phyloP scores from a whole-genome alignment of 148 eudicot genomes.

The Vaccinium myrtillus region DNA sequence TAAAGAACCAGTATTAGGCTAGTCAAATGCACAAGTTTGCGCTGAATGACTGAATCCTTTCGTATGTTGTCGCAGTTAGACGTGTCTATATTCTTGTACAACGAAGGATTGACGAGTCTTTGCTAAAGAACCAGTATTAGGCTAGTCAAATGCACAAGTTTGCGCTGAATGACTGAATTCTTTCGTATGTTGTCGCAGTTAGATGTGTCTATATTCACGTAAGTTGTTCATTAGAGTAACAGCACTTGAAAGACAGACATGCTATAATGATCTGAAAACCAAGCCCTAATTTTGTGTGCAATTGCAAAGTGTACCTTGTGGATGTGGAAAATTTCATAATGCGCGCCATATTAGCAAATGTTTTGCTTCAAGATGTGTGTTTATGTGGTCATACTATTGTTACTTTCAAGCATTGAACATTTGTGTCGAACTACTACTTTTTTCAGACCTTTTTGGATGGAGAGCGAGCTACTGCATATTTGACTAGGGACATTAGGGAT shows the following conservation, averaged over 20 bases:
- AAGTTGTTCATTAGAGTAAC: background rate
- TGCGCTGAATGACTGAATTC: background rate
- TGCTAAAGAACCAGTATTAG: background rate
- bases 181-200: background rate
- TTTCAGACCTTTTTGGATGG: constrained; percentile 77
- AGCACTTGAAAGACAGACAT: background rate
- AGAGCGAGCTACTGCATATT: constrained; percentile 56
- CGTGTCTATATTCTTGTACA: background rate
- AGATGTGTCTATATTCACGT: background rate
- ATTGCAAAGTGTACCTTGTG: background rate
- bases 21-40: background rate
- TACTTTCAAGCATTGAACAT: background rate
- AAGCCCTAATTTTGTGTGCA: background rate
- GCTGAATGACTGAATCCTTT: background rate
- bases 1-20: background rate
- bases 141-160: background rate
- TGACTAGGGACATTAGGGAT: constrained; percentile 51
- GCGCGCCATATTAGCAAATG: background rate
- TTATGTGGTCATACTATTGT: background rate
- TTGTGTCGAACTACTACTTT: background rate
- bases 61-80: background rate
- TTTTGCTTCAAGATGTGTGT: background rate
- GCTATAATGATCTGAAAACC: background rate
- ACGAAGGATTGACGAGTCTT: background rate
- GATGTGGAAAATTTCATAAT: background rate